phyloP scores from a whole-genome alignment of 805 yeast genomes.

The Saccharomyces paradoxus region DNA sequence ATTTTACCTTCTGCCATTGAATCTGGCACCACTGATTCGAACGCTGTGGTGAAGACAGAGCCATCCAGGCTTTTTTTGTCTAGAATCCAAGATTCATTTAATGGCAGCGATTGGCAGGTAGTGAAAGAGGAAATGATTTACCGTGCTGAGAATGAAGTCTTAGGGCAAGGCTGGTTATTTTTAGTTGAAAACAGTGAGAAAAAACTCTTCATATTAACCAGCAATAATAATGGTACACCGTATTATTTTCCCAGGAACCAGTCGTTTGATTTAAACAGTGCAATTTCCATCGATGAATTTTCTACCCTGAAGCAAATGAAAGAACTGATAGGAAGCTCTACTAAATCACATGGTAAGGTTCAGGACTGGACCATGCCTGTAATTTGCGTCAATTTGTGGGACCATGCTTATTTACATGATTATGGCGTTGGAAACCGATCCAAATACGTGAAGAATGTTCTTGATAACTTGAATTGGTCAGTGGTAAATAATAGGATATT shows the following conservation, averaged over 20 bases:
- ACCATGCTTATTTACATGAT: slow-evolving; percentile 76
- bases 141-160: slow-evolving; percentile 38
- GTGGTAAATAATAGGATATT: slow-evolving; percentile 44
- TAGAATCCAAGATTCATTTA: slow-evolving; percentile 31
- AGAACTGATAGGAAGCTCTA: slow-evolving; percentile 29
- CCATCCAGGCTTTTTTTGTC: slow-evolving; percentile 33
- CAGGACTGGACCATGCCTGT: slow-evolving; percentile 56
- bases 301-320: slow-evolving; percentile 38
- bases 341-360: slow-evolving; percentile 24
- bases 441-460: slow-evolving; percentile 61
- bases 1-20: slow-evolving; percentile 15
- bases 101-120: slow-evolving; percentile 34
- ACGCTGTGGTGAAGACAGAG: slow-evolving; percentile 12
- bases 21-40: slow-evolving; percentile 8
- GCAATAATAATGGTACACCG: slow-evolving; percentile 74
- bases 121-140: slow-evolving; percentile 43
- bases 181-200: slow-evolving; percentile 60
- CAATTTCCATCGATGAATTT: slow-evolving; percentile 49
- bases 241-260: slow-evolving; percentile 64
- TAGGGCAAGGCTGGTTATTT: slow-evolving; percentile 70
- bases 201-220: slow-evolving; percentile 42
- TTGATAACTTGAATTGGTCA: slow-evolving; percentile 81
- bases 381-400: slow-evolving; percentile 79
- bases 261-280: slow-evolving; percentile 66
- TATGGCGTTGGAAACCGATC: slow-evolving; percentile 72